A percentile compares a stretch with the other conserved stretches of the same genome.
Evolutionary conservation across 2,329 filamentous ascomycete species (phyloP).

Genomic region (Colletotrichum euphorbiae): DNA sequence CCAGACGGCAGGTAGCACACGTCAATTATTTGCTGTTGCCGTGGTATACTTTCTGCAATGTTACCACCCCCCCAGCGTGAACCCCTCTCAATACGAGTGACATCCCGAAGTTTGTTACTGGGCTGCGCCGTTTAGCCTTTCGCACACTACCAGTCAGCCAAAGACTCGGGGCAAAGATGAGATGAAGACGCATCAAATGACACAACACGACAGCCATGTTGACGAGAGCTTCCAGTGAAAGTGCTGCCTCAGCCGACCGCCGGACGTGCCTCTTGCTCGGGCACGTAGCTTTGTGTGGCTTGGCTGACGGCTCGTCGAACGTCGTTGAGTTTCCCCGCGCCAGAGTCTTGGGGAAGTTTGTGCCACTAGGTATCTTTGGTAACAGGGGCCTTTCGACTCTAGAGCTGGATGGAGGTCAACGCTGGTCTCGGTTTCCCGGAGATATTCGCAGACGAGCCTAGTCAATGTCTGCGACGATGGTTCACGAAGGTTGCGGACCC

Average conservation of each 20-base stretch:
- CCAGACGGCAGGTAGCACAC: background rate
- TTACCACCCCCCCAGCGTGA: background rate
- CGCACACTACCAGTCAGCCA: background rate
- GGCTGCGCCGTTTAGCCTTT: background rate
- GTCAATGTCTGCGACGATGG: too few relatives aligned
- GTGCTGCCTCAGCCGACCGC: background rate
- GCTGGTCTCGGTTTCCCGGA: too few relatives aligned
- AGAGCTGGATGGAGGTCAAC: too few relatives aligned
- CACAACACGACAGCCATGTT: background rate
- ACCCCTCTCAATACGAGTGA: background rate
- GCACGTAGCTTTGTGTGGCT: slow-evolving; percentile 15
- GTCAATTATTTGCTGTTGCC: background rate
- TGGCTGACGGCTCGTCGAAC: slow-evolving; percentile 34
- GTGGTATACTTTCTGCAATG: background rate
- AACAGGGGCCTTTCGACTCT: too few relatives aligned
- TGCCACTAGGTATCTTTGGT: too few relatives aligned
- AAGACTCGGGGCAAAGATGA: background rate
- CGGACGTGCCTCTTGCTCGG: background rate
- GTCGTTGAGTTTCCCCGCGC: slow-evolving; percentile 27
- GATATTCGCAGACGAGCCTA: too few relatives aligned
- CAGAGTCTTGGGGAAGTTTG: slow-evolving; percentile 10
- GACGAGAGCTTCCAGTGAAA: background rate
- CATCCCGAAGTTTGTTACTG: background rate
- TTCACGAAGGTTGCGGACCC: too few relatives aligned
- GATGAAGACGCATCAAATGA: slow-evolving; percentile 2